phyloP scores from a whole-genome alignment of 257 asterid genomes.

The Solanum appendiculatum region DNA sequence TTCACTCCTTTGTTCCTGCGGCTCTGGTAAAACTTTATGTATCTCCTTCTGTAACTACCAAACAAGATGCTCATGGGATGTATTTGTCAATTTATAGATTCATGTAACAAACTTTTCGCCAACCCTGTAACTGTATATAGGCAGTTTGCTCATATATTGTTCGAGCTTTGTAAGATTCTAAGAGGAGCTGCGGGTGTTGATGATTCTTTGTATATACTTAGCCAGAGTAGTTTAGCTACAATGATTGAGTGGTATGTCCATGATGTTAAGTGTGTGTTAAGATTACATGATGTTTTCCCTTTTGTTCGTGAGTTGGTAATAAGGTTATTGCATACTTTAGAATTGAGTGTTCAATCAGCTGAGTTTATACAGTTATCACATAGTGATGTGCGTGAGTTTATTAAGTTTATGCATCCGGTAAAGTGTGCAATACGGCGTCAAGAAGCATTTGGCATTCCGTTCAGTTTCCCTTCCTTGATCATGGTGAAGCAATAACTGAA shows the following conservation, averaged over 20 bases:
- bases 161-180: slow-evolving; percentile 56
- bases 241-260: not conserved
- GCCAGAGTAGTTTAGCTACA: slow-evolving; percentile 28
- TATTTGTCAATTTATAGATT: slow-evolving; percentile 36
- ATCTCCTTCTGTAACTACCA: slow-evolving; percentile 32
- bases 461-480: slow-evolving; percentile 14
- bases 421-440: slow-evolving; percentile 16
- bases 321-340: slow-evolving; percentile 29
- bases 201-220: slow-evolving; percentile 34
- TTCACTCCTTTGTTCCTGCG: slow-evolving; percentile 38
- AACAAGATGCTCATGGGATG: slow-evolving; percentile 36
- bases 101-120: slow-evolving; percentile 21
- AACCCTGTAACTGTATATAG: not conserved
- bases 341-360: slow-evolving; percentile 12
- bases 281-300: slow-evolving; percentile 42
- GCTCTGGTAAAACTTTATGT: slow-evolving; percentile 63
- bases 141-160: slow-evolving; percentile 30
- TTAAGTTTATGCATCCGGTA: slow-evolving; percentile 27
- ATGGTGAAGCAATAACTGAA: not conserved
- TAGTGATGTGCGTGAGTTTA: slow-evolving; percentile 40
- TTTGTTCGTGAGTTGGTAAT: slow-evolving; percentile 50
- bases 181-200: slow-evolving; percentile 22
- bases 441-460: slow-evolving; percentile 10
- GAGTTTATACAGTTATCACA: slow-evolving; percentile 13
- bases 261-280: slow-evolving; percentile 8